Evolutionary conservation across 1,284 basidiomycete genomes (phyloP).

Genomic region (Kwoniella shivajii): DNA sequence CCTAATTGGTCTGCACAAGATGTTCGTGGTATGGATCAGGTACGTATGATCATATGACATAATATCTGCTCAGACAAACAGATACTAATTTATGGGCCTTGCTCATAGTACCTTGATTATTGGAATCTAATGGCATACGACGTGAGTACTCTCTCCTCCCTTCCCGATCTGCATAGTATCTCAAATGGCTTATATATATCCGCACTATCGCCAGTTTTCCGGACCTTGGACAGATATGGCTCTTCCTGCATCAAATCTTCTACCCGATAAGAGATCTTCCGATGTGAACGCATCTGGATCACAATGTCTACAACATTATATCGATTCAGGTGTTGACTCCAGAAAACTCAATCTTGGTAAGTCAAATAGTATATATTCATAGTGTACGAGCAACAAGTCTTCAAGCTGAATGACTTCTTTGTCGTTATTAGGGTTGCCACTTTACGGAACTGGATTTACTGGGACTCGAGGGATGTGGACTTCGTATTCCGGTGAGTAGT

Average conservation of each 20-base stretch:
- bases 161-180: no score
- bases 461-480: conserved; percentile 70
- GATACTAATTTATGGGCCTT: not conserved
- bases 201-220: conserved; percentile 17
- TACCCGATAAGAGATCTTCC: conserved; percentile 33
- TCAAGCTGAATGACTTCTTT: not conserved
- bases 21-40: conserved; percentile 68
- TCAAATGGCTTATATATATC: not conserved
- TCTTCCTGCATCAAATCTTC: conserved; percentile 79
- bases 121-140: conserved; percentile 91
- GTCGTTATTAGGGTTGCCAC: conserved; percentile 66
- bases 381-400: not conserved
- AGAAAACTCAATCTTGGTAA: conserved; percentile 60
- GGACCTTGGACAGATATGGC: conserved; percentile 50
- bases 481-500: conserved; percentile 55
- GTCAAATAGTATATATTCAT: not conserved
- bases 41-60: not conserved
- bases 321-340: conserved; percentile 64
- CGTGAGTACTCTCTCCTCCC: conserved; percentile 11
- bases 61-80: not conserved
- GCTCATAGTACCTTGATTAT: conserved; percentile 60
- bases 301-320: conserved; percentile 61
- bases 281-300: conserved; percentile 65
- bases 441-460: conserved; percentile 79
- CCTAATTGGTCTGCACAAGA: conserved; percentile 64